Conservation (phyloP, 2,329 filamentous ascomycete genomes). For the Aspergillus uvarum region DNA sequence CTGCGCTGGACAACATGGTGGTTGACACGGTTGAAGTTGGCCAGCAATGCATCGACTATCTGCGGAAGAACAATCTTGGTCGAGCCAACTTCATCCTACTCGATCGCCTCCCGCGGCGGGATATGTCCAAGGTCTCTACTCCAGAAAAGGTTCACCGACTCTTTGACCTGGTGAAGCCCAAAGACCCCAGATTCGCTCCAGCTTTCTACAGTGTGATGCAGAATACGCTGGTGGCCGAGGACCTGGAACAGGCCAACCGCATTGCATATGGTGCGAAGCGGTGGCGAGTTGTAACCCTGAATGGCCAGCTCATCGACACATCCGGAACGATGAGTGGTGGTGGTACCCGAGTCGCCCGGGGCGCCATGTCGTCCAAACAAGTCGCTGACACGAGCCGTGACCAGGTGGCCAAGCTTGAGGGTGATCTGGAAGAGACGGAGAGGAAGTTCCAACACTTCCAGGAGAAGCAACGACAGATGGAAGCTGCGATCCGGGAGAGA, state of each 20-base stretch:
- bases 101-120: conserved; percentile 76
- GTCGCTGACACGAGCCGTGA: conserved; percentile 84
- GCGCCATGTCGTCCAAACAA: conserved; percentile 95
- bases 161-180: conserved; percentile 88
- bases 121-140: conserved; percentile 77
- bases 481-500: conserved; percentile 69
- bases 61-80: conserved; percentile 95
- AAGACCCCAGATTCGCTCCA: conserved; percentile 80
- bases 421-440: conserved; percentile 81
- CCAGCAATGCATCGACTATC: conserved; percentile 96
- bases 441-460: conserved; percentile 80
- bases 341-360: conserved; percentile 84
- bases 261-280: conserved; percentile 92
- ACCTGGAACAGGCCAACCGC: conserved; percentile 92
- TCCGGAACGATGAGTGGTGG: conserved; percentile 99
- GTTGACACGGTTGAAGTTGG: conserved; percentile 94
- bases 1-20: conserved; percentile 89
- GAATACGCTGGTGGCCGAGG: conserved; percentile 88
- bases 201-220: conserved; percentile 96
- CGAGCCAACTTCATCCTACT: conserved; percentile 96
- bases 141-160: conserved; percentile 89
- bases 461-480: conserved; percentile 76
- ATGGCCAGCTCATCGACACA: conserved; percentile 94
- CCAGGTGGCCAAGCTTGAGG: conserved; percentile 81
- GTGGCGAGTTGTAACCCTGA: conserved; percentile 95